Percentiles rank a stretch among this genome's conserved stretches.
These are phyloP conservation scores for Balansia obtecta DNA, from an alignment of 2,329 filamentous ascomycete genomes.

Conservation along the genomic window DNA sequence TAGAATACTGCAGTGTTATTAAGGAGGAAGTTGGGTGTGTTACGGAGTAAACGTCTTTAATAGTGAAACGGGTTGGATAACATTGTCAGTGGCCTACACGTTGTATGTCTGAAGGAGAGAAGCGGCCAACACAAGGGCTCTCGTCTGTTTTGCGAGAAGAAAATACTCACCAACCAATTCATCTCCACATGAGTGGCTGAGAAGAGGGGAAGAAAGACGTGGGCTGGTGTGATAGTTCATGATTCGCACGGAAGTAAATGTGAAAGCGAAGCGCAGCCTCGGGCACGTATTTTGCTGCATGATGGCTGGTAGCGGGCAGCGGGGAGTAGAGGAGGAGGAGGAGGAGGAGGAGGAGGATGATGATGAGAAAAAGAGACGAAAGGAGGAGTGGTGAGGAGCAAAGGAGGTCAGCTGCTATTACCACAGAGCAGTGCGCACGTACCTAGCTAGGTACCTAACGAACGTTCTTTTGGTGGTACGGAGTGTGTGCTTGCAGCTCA, in stretches of 20 bases:
- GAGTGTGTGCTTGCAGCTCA: neutral
- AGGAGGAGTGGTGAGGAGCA: too few species aligned
- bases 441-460: neutral
- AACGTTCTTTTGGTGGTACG: neutral
- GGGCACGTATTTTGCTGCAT: too few species aligned
- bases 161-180: constrained; percentile 3
- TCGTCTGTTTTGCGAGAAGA: constrained; percentile 2
- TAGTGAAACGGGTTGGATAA: constrained; percentile 2
- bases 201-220: neutral
- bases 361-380: too few species aligned
- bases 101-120: neutral
- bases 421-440: neutral
- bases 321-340: neutral
- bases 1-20: neutral
- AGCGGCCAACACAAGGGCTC: neutral
- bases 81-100: neutral
- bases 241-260: neutral
- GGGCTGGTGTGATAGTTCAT: neutral
- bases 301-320: neutral
- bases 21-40: neutral
- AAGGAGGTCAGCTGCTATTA: neutral
- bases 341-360: too few species aligned
- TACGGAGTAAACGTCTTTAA: neutral
- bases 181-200: neutral
- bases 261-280: neutral